Evolutionary conservation across 164 flowering plant genomes (phyloP).

Genomic region (Berberis vulgaris): DNA sequence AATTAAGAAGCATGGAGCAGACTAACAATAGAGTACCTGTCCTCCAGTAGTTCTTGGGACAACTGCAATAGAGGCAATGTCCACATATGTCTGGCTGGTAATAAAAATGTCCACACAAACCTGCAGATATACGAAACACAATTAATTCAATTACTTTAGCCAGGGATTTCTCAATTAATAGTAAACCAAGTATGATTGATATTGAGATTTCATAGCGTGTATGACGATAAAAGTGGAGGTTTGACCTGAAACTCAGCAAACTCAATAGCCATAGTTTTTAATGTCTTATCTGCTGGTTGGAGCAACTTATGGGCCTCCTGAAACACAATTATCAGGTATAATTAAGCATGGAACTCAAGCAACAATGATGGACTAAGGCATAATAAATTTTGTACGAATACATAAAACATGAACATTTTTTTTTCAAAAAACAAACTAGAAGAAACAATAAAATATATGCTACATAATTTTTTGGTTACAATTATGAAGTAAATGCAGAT

Average conservation of each 20-base stretch:
- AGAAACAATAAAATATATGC: too few relatives aligned
- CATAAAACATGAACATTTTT: too few relatives aligned
- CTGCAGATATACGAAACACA: slow-evolving; percentile 26
- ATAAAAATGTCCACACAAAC: slow-evolving; percentile 90
- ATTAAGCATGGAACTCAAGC: neutral
- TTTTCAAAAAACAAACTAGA: too few relatives aligned
- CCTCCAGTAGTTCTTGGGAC: slow-evolving; percentile 97
- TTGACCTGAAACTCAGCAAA: slow-evolving; percentile 96
- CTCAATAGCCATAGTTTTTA: slow-evolving; percentile 90
- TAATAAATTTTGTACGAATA: too few relatives aligned
- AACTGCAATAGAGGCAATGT: slow-evolving; percentile 89
- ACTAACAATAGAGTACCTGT: slow-evolving; percentile 48
- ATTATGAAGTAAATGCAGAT: too few relatives aligned
- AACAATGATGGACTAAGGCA: too few relatives aligned
- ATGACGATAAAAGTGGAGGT: neutral
- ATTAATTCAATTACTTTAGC: too few relatives aligned
- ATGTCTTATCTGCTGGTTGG: slow-evolving; percentile 86
- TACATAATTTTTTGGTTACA: too few relatives aligned
- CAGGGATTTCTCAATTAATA: too few relatives aligned
- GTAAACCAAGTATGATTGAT: neutral
- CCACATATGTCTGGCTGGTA: slow-evolving; percentile 80
- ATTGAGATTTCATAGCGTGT: too few relatives aligned
- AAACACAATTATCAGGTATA: neutral
- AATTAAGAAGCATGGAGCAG: neutral
- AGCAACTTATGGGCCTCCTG: slow-evolving; percentile 92